A percentile compares a stretch with the other conserved stretches of the same genome.
Evolutionary conservation across 768 basidiomycete species (phyloP).

Genomic region (Lactarius psammicola): DNA sequence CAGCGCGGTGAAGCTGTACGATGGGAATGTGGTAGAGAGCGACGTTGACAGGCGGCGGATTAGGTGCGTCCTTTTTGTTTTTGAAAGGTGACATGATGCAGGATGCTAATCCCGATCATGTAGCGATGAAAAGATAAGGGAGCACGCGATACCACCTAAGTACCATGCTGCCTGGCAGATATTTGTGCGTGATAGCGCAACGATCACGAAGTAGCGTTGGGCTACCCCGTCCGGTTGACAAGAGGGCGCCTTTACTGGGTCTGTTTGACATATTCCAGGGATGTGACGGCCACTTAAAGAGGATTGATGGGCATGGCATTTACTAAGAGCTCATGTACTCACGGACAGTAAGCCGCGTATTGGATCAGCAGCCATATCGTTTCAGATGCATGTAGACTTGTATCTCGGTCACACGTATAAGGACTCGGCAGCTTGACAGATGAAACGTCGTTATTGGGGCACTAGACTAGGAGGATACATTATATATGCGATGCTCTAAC

Average conservation of each 20-base stretch:
- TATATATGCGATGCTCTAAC: conserved; percentile 67
- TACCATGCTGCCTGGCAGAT: conserved; percentile 22
- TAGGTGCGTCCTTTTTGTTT: conserved; percentile 15
- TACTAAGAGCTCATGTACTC: neutral
- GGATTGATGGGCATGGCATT: neutral
- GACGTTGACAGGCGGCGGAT: conserved; percentile 22
- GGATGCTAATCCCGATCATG: neutral
- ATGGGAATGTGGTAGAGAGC: conserved; percentile 21
- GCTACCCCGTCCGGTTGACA: neutral
- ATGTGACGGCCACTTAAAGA: neutral
- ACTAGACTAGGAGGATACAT: conserved; percentile 31
- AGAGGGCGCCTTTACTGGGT: neutral
- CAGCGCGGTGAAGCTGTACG: conserved; percentile 25
- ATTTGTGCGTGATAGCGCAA: neutral
- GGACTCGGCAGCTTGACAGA: too few relatives aligned
- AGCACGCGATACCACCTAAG: conserved; percentile 19
- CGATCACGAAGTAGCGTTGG: neutral
- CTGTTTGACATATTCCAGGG: neutral
- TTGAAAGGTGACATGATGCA: neutral
- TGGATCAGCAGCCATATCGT: neutral
- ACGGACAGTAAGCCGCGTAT: neutral
- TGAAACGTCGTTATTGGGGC: conserved; percentile 22
- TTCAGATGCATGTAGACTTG: neutral
- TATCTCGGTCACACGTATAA: neutral
- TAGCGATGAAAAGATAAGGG: conserved; percentile 27